Evolutionary conservation across 768 basidiomycete species (phyloP), one percentile per base, ranked within the genome.

Genomic region (Pluteus cervinus): DNA sequence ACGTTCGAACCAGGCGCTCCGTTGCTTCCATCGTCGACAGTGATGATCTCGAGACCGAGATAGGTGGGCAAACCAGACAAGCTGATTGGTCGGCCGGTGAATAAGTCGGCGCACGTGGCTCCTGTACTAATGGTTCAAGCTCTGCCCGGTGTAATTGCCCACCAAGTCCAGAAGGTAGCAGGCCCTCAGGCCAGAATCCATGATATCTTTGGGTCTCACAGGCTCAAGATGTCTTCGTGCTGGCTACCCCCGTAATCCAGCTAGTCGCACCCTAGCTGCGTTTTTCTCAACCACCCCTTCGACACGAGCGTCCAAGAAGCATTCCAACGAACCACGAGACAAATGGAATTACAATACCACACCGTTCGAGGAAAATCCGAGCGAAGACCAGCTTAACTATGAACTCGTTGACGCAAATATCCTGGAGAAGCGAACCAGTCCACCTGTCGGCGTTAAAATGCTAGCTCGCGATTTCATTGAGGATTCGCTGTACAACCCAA

Each of bases 391-490:
- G 28, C 39, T 48, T 47, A 47, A 77, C 60, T 66, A 73, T 58
- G 48, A 66, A 8, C 48, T 73, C 20, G 79, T 92, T 44, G 79
- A 81, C 7, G 84, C 90, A 15, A 80, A 81, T 47, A 71, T 79
- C 39, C 59, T 92, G 42, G 78, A 79, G 47, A 58, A 54, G 40
- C 58, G 61, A 36, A 61, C 56, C 6, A 56, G 60, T 24, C 90
- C 88, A 5, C 93, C 92, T 3, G 75, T 64, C 30, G 68, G 77
- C 37, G 92, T 93, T 39, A 89, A 86, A 60, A 93, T 97, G 89
- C 80, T 98, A 24, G 81, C 83, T 31, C 79, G 96, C 46, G 94
- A 99, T 63, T 99, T 86, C 56, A 91, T 99, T 43, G 91, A 98
- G 53, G 96, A 99, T 56, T 82, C 87, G 6, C 62, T 99, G 24